Evolutionary conservation across 2,329 filamentous ascomycete species (phyloP), one percentile per base, ranked within the genome.

Genomic region (Colletotrichum spaethianum): DNA sequence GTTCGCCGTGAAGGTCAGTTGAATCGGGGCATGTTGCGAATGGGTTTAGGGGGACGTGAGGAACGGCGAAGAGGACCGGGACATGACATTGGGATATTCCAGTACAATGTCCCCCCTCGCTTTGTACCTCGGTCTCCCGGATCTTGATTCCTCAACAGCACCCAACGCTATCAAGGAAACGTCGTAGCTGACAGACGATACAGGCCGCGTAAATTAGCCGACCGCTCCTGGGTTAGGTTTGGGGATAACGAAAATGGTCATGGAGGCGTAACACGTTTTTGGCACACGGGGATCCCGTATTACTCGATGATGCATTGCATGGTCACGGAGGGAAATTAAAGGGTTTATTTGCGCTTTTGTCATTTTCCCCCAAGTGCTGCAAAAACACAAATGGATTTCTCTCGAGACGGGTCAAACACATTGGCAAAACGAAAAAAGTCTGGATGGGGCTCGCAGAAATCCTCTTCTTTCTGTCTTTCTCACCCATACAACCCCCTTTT

Each of bases 1-100:
- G 90, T 99, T 93, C 88, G 96, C 96, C 86, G 94, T 99, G 87
- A 99, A 98, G 96, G 96, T 95, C 90, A 77, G 80, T 73, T 31
- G 60, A 67, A 44, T 42, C 9, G 53, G 59, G 46, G 55, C 9
- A 12, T 31, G 6, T 26, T 16, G 20, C 42, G 26, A 33, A 42
- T 6, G 20, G 33, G 20, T 0, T 28, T 16, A 12, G 31, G 44
- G 68, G 50, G 56, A n/a, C 16, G 1, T 7, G 38, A 53, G 42
- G 4, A 16, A n/a, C 11, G 20, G 23, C 31, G 23, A 8, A 28
- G 3, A 4, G 33, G 26, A 7, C 11, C 3, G 23, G 26, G 20
- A n/a, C 38, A 23, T 4, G 28, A 28, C 12, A 44, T 12, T 40
- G 26, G 26, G 18, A 6, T 18, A 18, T 18, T 33, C n/a, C 31